Conservation (phyloP, 805 yeast species). For the Wickerhamomyces rabaulensis region DNA sequence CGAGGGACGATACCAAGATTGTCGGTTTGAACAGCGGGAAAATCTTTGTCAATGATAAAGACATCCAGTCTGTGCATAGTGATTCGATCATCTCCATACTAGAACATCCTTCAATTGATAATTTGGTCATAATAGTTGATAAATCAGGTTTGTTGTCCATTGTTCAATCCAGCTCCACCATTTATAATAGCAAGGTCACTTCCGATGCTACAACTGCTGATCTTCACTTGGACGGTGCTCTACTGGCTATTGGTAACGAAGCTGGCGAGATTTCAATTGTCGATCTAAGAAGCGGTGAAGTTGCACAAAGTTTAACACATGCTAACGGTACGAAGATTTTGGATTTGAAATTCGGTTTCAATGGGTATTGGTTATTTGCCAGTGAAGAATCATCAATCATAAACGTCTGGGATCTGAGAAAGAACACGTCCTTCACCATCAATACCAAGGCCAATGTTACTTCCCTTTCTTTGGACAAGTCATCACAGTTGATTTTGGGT, state of each 20-base stretch:
- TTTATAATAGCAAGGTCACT: constrained; percentile 4
- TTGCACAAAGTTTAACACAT: constrained; percentile 21
- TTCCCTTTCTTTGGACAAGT: constrained; percentile 17
- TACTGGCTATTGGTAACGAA: constrained; percentile 31
- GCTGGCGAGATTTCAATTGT: constrained; percentile 28
- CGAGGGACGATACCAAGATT: constrained; percentile 2
- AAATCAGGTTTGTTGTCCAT: constrained; percentile 22
- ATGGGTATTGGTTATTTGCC: constrained; percentile 59
- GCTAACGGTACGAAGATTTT: constrained; percentile 18
- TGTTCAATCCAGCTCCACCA: constrained; percentile 4
- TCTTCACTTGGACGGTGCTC: constrained; percentile 44
- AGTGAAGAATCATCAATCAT: constrained; percentile 23
- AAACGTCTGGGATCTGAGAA: constrained; percentile 47
- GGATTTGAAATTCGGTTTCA: constrained; percentile 47
- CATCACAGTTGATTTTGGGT: constrained; percentile 17
- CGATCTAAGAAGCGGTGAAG: constrained; percentile 29
- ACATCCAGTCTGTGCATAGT: constrained; percentile 5
- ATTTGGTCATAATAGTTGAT: constrained; percentile 27
- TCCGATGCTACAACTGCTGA: constrained; percentile 8
- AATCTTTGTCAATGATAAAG: constrained; percentile 7
- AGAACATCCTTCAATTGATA: constrained; percentile 30
- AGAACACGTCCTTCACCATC: constrained; percentile 18
- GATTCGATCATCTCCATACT: constrained; percentile 19
- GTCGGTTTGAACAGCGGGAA: constrained; percentile 16
- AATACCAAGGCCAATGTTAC: constrained; percentile 4